These are phyloP conservation scores for Pseudotsuga menziesii DNA, from an alignment of 75 land plant species.

Conservation along the genomic window DNA sequence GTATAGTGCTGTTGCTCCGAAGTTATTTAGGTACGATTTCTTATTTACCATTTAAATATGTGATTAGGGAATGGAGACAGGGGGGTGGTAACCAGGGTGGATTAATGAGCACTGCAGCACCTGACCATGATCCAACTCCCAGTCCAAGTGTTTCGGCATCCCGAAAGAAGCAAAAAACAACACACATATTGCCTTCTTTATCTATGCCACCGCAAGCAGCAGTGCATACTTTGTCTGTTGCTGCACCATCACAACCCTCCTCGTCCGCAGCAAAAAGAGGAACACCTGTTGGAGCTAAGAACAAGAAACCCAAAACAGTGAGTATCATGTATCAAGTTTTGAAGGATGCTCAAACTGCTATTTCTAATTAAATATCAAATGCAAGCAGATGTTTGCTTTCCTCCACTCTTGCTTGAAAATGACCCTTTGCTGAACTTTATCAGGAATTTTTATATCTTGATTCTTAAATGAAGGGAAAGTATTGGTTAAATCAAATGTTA, in stretches of 20 bases:
- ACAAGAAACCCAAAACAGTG: conserved; percentile 69
- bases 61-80: conserved; percentile 31
- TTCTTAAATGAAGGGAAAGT: not conserved
- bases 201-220: conserved; percentile 52
- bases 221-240: conserved; percentile 44
- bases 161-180: conserved; percentile 76
- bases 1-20: not conserved
- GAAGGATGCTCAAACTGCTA: not conserved
- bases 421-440: not conserved
- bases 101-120: conserved; percentile 30
- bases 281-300: conserved; percentile 37
- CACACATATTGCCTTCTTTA: conserved; percentile 36
- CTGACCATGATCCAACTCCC: conserved; percentile 63
- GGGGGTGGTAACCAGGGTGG: conserved; percentile 38
- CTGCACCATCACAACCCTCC: conserved; percentile 42
- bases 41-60: not conserved
- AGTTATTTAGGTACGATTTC: not conserved
- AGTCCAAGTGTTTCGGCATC: conserved; percentile 86
- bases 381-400: no score
- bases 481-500: not conserved
- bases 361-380: not conserved
- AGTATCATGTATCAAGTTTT: conserved; percentile 3
- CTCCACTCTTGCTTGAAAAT: not conserved
- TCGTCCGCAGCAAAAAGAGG: conserved; percentile 49
- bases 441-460: not conserved